Base-by-base conservation (phyloP, 2,329 filamentous ascomycete species). In the Colletotrichum tofieldiae region DNA sequence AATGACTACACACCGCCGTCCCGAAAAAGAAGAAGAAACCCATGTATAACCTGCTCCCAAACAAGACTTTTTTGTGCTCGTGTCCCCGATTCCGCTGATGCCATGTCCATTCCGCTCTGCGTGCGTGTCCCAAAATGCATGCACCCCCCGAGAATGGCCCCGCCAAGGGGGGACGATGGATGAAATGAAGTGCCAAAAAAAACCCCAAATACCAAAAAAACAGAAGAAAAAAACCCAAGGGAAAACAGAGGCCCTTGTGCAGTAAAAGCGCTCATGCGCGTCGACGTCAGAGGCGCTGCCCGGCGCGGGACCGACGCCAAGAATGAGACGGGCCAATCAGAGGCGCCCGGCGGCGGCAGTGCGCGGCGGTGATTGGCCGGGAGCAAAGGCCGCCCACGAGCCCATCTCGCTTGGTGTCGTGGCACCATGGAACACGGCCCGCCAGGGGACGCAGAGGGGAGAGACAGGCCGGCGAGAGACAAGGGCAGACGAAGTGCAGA, bases 211-310 rank as follows among this genome's bases (percentile, higher is more conserved):
- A 26, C 23, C 23, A 26, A 1, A 26, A 26, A 26, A 26, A 26
- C 4, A 32, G 43, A 60, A 14, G 20, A 18, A 47, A 63, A n/a
- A 26, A 16, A 29, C 6, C 5, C 14, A 5, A 7, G 5, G 39
- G 11, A 26, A 39, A 37, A 56, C 3, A 23, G 9, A 39, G 2
- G 3, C 20, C 32, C 54, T 8, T 29, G 18, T 9, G 2, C 8
- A 45, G 18, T 29, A 49, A 51, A 41, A 61, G 47, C 39, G 67
- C 63, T 55, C 63, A 67, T 71, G 68, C 68, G 56, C 39, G 32
- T 49, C 64, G 68, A 71, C 68, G 68, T 71, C 68, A 71, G 68
- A 55, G 64, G 64, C 64, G 35, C 41, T 23, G 16, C 41, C 49
- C 43, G 18, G 49, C 6, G 16, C 51, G 29, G 51, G 32, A 35